These are phyloP conservation scores for Xeromyces bisporus DNA, from an alignment of 495 filamentous ascomycete species.

Conservation along the genomic window DNA sequence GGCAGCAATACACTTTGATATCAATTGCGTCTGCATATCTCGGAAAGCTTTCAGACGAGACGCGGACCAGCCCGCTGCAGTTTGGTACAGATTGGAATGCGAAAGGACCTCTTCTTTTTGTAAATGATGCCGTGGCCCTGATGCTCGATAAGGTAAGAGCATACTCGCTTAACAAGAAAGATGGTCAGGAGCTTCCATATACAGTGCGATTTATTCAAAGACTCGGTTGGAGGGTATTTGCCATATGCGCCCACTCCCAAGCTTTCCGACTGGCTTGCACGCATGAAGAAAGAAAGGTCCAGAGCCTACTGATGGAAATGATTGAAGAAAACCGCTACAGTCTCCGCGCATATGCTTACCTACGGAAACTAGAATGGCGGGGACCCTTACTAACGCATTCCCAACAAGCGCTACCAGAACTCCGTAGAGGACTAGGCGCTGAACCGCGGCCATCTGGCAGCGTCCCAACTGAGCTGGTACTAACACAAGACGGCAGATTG, in stretches of 20 bases:
- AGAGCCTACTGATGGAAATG: slow-evolving; percentile 5
- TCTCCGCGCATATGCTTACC: slow-evolving; percentile 16
- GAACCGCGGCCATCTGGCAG: background rate
- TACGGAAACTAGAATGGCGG: slow-evolving; percentile 16
- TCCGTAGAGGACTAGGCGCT: slow-evolving; percentile 1
- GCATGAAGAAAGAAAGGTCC: slow-evolving; percentile 4
- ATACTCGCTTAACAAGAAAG: background rate
- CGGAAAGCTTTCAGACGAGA: background rate
- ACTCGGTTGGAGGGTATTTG: slow-evolving; percentile 18
- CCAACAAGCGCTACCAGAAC: slow-evolving; percentile 1
- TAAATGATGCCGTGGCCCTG: background rate
- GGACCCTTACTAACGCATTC: slow-evolving; percentile 7
- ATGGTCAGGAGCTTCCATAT: background rate
- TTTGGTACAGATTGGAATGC: background rate
- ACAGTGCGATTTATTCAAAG: slow-evolving; percentile 1
- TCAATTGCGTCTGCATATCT: background rate
- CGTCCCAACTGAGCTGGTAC: slow-evolving; percentile 1
- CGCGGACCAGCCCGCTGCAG: background rate
- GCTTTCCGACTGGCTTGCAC: slow-evolving; percentile 12
- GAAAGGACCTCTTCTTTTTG: background rate
- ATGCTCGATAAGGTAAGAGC: background rate
- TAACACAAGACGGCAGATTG: slow-evolving; percentile 1
- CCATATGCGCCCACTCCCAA: slow-evolving; percentile 17
- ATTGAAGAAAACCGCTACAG: slow-evolving; percentile 11
- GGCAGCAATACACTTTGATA: slow-evolving; percentile 1